phyloP scores from a whole-genome alignment of 148 eudicot species.

The Tetragonia tetragonoides region DNA sequence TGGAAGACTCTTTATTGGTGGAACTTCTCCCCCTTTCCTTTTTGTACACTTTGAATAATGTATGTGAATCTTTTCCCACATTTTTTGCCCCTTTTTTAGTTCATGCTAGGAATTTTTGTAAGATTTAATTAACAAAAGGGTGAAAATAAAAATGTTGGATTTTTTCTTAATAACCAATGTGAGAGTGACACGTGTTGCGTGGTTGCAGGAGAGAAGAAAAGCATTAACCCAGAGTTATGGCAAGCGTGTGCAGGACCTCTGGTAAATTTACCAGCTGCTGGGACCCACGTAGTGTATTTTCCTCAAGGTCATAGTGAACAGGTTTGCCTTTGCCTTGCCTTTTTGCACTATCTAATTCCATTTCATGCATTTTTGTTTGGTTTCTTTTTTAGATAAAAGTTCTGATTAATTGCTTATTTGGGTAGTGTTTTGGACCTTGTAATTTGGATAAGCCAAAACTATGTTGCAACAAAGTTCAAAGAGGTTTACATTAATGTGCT shows the following conservation, averaged over 20 bases:
- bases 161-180: neutral
- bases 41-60: neutral
- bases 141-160: neutral
- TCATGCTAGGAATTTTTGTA: neutral
- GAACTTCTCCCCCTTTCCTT: neutral
- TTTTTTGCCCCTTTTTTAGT: neutral
- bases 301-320: slow-evolving; percentile 99
- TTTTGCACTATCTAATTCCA: neutral
- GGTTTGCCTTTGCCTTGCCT: slow-evolving; percentile 32
- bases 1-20: neutral
- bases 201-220: slow-evolving; percentile 66
- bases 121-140: neutral
- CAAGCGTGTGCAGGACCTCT: slow-evolving; percentile 98
- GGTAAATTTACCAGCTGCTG: slow-evolving; percentile 86
- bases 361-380: slow-evolving; percentile 12
- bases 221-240: slow-evolving; percentile 85
- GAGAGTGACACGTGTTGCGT: slow-evolving; percentile 25
- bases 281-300: slow-evolving; percentile 95
- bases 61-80: neutral
- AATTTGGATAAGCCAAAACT: neutral
- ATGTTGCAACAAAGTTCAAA: slow-evolving; percentile 5
- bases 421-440: slow-evolving; percentile 3
- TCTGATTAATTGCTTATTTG: neutral
- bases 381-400: neutral
- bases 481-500: slow-evolving; percentile 19